Base-by-base conservation (phyloP, 2,329 filamentous ascomycete genomes). In the Neofusicoccum cordaticola region DNA sequence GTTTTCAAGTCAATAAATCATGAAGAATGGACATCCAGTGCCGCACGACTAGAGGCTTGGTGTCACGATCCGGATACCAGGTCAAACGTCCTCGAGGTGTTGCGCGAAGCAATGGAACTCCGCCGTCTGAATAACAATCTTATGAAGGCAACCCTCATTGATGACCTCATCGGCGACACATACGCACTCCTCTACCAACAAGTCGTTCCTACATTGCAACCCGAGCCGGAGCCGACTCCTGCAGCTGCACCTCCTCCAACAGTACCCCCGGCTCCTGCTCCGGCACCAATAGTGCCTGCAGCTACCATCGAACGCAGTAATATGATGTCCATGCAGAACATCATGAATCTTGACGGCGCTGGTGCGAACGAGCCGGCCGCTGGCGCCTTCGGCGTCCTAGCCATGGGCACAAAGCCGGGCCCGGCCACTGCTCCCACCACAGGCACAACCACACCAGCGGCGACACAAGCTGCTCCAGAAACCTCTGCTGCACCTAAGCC, bases 151-250 rank as follows among this genome's bases (percentile, higher is more conserved):
- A 86, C 88, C 0, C 84, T 89, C 9, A 94, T 98, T 50, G 95
- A 99, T 71, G 95, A 99, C 72, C 84, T 98, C n/a, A 90, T 97
- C 68, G 90, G 89, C 22, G 95, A 99, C 77, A 88, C 91, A 56
- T 99, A 97, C 76, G 90, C 91, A 1, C 84, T 87, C 56, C 81
- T 96, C 15, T 95, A 92, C 73, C 83, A 84, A 17, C 85, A 89
- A 35, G 80, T 93, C 56, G 87, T 87, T 1, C 85, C 85, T 47
- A 82, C 81, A 3, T 78, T 92, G n/a, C 78, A 83, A 51, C 73
- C 72, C 7, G 65, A 79, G 84, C 22, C 80, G 77, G 69, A 84
- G 66, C 70, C 74, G 2, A 19, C 53, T 27, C 22, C 53, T 9
- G 34, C 35, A 7, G n/a, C 53, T 39, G 34, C 35, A 9, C 71